Percentiles rank a stretch among this genome's conserved stretches.
phyloP scores from a whole-genome alignment of 2,329 filamentous ascomycete species.

The Chrysoporthe cubensis region DNA sequence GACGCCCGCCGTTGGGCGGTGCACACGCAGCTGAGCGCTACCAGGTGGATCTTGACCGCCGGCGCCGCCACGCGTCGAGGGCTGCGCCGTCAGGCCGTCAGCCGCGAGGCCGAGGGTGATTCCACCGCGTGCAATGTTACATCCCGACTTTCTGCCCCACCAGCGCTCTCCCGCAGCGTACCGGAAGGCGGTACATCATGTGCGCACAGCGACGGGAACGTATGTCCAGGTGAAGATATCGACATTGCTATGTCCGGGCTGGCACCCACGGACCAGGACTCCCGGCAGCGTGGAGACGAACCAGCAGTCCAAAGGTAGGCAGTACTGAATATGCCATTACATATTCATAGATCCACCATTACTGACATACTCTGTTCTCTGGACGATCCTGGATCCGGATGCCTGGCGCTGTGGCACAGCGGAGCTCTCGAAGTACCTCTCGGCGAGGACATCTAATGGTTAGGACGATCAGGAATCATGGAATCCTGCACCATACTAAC shows the following conservation, averaged over 20 bases:
- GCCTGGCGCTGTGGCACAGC: neutral
- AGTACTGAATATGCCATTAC: neutral
- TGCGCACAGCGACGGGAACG: neutral
- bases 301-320: too few species aligned
- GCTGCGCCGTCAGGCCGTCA: neutral
- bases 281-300: too few species aligned
- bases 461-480: neutral
- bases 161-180: neutral
- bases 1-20: neutral
- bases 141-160: neutral
- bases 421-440: neutral
- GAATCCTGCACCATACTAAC: neutral
- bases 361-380: neutral
- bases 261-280: neutral
- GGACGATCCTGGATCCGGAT: neutral
- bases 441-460: neutral
- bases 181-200: neutral
- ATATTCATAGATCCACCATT: neutral
- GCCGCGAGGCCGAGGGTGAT: neutral
- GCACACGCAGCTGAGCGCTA: too few species aligned
- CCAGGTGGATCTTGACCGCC: too few species aligned
- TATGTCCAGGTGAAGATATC: neutral
- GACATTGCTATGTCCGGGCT: neutral
- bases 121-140: slow-evolving; percentile 1
- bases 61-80: too few species aligned